Evolutionary conservation across 2,329 filamentous ascomycete genomes (phyloP), one percentile per base, ranked within the genome.

Genomic region (Arthrobotrys megalospora): DNA sequence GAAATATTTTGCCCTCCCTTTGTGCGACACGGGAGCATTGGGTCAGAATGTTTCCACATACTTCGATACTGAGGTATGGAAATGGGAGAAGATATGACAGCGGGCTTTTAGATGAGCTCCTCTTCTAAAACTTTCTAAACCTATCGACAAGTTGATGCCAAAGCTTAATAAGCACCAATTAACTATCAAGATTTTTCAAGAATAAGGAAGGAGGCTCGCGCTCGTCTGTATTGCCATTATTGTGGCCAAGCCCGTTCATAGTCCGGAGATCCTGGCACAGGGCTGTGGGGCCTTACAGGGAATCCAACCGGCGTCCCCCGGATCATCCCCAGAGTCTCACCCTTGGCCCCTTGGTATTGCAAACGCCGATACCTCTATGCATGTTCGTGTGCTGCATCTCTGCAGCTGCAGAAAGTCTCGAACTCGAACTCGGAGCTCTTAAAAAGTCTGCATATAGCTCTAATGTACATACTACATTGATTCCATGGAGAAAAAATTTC

Each of bases 371-470:
- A 52, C 24, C 50, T 71, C 52, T 48, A 66, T 60, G 69, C 69
- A 73, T 66, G 60, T 73, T 55, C 53, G 38, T 73, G 69, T 66
- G 69, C 69, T 66, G 69, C 69, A 66, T 60, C 65, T 63, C 64
- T 69, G 72, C 65, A 60, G 58, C 72, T 76, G 72, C 72, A 65
- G 65, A 48, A 53, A 67, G 65, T 53, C 60, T 70, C 66, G 73
- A 77, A 69, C 21, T 36, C 55, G 67, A 70, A 67, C 67, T 71
- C 75, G 75, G 75, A 78, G 75, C 75, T 78, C 75, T 72, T 62
- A 72, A 48, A 69, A 67, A 63, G 24, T 21, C 47, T 68, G 71
- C 53, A 69, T 45, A 60, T 19, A 64, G n/a, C 43, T 28, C 24
- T 21, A 36, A 60, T n/a, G 32, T 58, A 58, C 52, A 38, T 58